These are phyloP conservation scores for Solanum chiquidenum DNA, from an alignment of 257 asterid species.

Conservation along the genomic window DNA sequence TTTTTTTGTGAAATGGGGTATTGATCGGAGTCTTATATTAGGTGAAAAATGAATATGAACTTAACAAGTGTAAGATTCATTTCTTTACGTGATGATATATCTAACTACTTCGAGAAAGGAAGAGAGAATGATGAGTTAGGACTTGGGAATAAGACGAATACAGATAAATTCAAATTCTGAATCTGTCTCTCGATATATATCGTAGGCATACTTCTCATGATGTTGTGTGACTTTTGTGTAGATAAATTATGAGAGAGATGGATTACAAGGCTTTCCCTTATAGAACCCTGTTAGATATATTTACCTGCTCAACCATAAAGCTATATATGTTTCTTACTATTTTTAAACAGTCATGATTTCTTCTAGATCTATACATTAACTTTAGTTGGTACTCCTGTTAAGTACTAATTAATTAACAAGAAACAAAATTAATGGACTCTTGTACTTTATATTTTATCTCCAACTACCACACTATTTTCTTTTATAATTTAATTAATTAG, in stretches of 20 bases:
- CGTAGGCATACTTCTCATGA: background rate
- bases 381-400: background rate
- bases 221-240: background rate
- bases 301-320: background rate
- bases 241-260: background rate
- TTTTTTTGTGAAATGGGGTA: too few species aligned
- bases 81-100: too few species aligned
- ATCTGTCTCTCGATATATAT: background rate
- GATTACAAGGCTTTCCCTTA: background rate
- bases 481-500: background rate
- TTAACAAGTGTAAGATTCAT: background rate
- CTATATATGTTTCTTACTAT: background rate
- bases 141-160: background rate
- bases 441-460: background rate
- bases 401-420: background rate
- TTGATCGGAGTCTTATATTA: too few species aligned
- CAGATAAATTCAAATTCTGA: background rate
- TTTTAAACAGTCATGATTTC: background rate
- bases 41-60: too few species aligned
- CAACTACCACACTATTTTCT: background rate
- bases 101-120: too few species aligned
- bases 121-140: background rate
- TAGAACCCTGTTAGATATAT: background rate
- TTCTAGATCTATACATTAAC: background rate
- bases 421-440: background rate